Evolutionary conservation across 1,284 basidiomycete genomes (phyloP).

Genomic region (Malassezia obtusa): DNA sequence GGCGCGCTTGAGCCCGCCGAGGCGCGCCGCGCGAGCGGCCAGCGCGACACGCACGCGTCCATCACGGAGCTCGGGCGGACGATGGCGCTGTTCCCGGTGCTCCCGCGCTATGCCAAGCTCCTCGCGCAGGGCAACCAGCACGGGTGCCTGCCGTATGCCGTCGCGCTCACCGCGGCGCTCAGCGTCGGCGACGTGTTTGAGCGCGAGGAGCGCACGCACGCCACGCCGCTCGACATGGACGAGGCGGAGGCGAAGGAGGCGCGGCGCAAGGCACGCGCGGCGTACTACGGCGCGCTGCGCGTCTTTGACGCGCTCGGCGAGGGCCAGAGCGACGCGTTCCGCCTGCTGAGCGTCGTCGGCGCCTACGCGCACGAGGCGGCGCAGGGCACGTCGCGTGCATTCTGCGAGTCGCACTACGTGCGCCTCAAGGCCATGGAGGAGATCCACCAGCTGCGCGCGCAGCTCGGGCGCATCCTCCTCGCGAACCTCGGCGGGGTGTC

Average conservation of each 20-base stretch:
- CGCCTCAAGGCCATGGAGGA: slow-evolving; percentile 95
- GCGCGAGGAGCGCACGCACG: slow-evolving; percentile 60
- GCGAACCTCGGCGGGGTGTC: slow-evolving; percentile 11
- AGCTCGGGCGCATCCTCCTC: slow-evolving; percentile 51
- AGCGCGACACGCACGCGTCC: slow-evolving; percentile 18
- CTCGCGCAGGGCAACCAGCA: slow-evolving; percentile 83
- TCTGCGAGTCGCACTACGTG: slow-evolving; percentile 85
- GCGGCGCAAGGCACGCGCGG: slow-evolving; percentile 60
- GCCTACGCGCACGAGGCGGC: slow-evolving; percentile 74
- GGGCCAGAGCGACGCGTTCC: slow-evolving; percentile 78
- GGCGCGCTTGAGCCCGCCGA: slow-evolving; percentile 61
- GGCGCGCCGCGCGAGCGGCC: slow-evolving; percentile 38
- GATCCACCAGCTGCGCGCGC: slow-evolving; percentile 88
- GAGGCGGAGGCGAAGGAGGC: slow-evolving; percentile 51
- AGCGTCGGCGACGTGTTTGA: slow-evolving; percentile 95
- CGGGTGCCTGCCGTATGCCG: slow-evolving; percentile 79
- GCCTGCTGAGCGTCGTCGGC: slow-evolving; percentile 78
- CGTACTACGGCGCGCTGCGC: slow-evolving; percentile 52
- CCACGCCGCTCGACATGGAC: slow-evolving; percentile 17
- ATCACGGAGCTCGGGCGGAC: slow-evolving; percentile 79
- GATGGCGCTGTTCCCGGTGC: slow-evolving; percentile 88
- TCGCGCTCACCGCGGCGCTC: slow-evolving; percentile 80
- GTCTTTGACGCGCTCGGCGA: slow-evolving; percentile 70
- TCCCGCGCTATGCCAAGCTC: slow-evolving; percentile 89
- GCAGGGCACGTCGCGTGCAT: slow-evolving; percentile 58